A percentile compares a stretch with the other conserved stretches of the same genome.
These are phyloP conservation scores for Neonectria sp. DNA, from an alignment of 2,329 filamentous ascomycete genomes.

Conservation along the genomic window DNA sequence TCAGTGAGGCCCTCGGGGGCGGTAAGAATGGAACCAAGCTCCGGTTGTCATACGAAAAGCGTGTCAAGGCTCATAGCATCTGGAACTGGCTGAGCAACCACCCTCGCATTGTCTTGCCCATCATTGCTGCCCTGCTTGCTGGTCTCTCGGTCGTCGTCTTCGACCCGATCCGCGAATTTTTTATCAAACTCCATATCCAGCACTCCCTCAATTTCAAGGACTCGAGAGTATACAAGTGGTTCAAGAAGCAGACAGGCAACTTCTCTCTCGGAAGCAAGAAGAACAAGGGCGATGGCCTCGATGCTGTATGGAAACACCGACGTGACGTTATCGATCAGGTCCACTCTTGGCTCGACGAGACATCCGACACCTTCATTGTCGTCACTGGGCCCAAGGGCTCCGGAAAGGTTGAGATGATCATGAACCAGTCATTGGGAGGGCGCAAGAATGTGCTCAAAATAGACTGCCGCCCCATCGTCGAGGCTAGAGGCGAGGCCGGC, in stretches of 20 bases:
- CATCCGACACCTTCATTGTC: slow-evolving; percentile 92
- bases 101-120: slow-evolving; percentile 88
- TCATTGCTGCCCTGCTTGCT: slow-evolving; percentile 85
- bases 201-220: slow-evolving; percentile 81
- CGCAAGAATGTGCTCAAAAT: slow-evolving; percentile 85
- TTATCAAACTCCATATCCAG: slow-evolving; percentile 90
- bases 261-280: slow-evolving; percentile 73
- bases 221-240: slow-evolving; percentile 83
- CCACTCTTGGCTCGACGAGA: slow-evolving; percentile 88
- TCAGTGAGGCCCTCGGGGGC: slow-evolving; percentile 78
- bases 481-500: slow-evolving; percentile 88
- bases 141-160: slow-evolving; percentile 90
- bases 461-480: slow-evolving; percentile 94
- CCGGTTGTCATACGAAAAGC: slow-evolving; percentile 87
- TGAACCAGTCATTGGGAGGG: slow-evolving; percentile 85
- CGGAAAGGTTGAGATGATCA: slow-evolving; percentile 88
- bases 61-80: slow-evolving; percentile 82
- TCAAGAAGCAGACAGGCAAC: slow-evolving; percentile 74
- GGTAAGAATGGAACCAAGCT: slow-evolving; percentile 83
- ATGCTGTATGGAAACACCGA: slow-evolving; percentile 90
- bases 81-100: slow-evolving; percentile 91
- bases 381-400: slow-evolving; percentile 93
- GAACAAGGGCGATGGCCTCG: slow-evolving; percentile 77
- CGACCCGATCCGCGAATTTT: slow-evolving; percentile 94
- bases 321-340: slow-evolving; percentile 87